Conservation (phyloP, 2,329 filamentous ascomycete species). For the Alternaria sp. region DNA sequence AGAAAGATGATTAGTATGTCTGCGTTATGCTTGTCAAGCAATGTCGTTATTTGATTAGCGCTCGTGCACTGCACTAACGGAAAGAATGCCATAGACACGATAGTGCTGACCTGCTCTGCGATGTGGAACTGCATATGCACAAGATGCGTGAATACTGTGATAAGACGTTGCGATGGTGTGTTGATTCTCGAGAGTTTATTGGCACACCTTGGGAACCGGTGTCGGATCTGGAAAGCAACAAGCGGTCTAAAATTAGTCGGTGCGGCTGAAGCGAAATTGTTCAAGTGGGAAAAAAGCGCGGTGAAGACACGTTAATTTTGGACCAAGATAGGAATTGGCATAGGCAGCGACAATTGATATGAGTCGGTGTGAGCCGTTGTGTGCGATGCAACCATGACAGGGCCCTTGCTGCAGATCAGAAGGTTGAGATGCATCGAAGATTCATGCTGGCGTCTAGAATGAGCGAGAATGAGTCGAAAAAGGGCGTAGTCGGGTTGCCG, state of each 20-base stretch:
- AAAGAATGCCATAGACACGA: neutral
- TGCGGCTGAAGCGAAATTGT: neutral
- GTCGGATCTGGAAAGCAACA: neutral
- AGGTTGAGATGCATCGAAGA: neutral
- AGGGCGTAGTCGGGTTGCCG: constrained; percentile 1
- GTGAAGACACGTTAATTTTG: neutral
- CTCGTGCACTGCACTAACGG: neutral
- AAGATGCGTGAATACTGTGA: neutral
- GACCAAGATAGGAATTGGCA: neutral
- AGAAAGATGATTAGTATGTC: neutral
- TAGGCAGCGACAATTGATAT: too few species aligned
- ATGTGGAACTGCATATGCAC: neutral
- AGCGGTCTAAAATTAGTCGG: neutral
- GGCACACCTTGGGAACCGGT: neutral
- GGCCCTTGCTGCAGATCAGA: neutral
- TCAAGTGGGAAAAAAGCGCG: neutral
- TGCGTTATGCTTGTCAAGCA: neutral
- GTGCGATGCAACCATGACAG: too few species aligned
- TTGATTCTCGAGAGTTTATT: neutral
- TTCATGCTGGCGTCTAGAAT: constrained; percentile 7
- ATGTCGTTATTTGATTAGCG: neutral
- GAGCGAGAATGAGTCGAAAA: constrained; percentile 14
- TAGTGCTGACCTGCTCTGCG: neutral
- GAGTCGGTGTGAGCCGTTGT: neutral
- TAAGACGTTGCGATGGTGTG: neutral